These are phyloP conservation scores for Phellopilus nigrolimitatus DNA, from an alignment of 1,284 basidiomycete genomes.

Conservation along the genomic window DNA sequence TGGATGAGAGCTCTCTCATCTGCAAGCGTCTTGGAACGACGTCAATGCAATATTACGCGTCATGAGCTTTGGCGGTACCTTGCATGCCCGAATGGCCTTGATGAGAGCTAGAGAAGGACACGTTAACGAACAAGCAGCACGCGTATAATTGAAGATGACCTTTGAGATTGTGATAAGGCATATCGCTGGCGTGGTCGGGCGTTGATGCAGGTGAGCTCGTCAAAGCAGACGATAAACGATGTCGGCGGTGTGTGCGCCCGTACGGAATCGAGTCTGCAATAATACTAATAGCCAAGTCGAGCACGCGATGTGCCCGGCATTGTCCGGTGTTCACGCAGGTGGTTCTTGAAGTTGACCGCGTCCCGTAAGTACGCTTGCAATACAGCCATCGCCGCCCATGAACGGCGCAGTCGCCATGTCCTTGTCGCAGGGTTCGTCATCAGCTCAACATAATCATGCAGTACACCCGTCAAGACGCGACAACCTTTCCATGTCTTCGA, in stretches of 20 bases:
- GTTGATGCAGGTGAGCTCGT: background rate
- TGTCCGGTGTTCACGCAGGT: too few species aligned
- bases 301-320: too few species aligned
- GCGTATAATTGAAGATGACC: constrained; percentile 40
- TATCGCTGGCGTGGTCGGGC: constrained; percentile 27
- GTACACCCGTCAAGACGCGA: constrained; percentile 41
- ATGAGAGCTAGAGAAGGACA: constrained; percentile 66
- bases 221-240: too few species aligned
- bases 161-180: constrained; percentile 91
- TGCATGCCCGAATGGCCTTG: constrained; percentile 92
- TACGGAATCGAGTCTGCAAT: background rate
- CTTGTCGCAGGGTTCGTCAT: constrained; percentile 4
- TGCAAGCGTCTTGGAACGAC: constrained; percentile 77
- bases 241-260: background rate
- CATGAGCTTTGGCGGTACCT: constrained; percentile 44
- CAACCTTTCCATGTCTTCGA: constrained; percentile 41
- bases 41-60: constrained; percentile 18
- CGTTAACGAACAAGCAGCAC: background rate
- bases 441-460: background rate
- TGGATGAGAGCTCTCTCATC: constrained; percentile 98
- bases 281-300: too few species aligned
- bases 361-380: too few species aligned
- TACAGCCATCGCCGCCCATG: background rate
- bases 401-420: constrained; percentile 3
- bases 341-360: too few species aligned